Evolutionary conservation across 345 rosid species (phyloP).

Genomic region (Draba incana): DNA sequence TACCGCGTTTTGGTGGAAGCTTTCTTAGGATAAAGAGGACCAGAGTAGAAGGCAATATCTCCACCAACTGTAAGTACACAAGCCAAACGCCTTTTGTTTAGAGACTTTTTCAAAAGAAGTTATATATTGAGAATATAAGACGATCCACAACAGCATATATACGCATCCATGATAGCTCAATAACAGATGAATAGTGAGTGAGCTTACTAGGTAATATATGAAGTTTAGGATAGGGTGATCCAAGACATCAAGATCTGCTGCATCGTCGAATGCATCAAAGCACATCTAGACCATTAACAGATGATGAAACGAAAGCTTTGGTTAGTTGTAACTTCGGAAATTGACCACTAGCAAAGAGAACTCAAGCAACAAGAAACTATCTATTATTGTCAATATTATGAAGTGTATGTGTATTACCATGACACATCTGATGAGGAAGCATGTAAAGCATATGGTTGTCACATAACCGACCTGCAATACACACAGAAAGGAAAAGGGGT

Average conservation of each 20-base stretch:
- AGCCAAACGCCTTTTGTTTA: constrained; percentile 2
- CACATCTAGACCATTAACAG: constrained; percentile 40
- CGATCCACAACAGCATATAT: background rate
- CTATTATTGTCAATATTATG: background rate
- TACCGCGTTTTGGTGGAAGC: constrained; percentile 76
- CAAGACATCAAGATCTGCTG: constrained; percentile 64
- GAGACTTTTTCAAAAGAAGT: background rate
- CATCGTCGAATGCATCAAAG: constrained; percentile 52
- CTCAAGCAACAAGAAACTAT: constrained; percentile 2
- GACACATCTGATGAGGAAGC: constrained; percentile 80
- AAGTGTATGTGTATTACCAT: constrained; percentile 47
- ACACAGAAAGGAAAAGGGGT: background rate
- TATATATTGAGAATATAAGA: background rate
- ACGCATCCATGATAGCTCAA: constrained; percentile 4
- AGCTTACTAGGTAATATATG: constrained; percentile 62
- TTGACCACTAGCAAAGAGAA: background rate
- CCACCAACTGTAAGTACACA: constrained; percentile 60
- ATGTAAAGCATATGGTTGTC: constrained; percentile 67
- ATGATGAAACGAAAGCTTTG: constrained; percentile 7
- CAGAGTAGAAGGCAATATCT: constrained; percentile 73
- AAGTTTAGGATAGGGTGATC: constrained; percentile 76
- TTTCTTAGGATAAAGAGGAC: constrained; percentile 77
- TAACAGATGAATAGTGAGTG: background rate
- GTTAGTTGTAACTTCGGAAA: constrained; percentile 25
- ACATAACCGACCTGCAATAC: constrained; percentile 73